These are phyloP conservation scores for Pichia sp. DNA, from an alignment of 1,139 yeast genomes.

Conservation along the genomic window DNA sequence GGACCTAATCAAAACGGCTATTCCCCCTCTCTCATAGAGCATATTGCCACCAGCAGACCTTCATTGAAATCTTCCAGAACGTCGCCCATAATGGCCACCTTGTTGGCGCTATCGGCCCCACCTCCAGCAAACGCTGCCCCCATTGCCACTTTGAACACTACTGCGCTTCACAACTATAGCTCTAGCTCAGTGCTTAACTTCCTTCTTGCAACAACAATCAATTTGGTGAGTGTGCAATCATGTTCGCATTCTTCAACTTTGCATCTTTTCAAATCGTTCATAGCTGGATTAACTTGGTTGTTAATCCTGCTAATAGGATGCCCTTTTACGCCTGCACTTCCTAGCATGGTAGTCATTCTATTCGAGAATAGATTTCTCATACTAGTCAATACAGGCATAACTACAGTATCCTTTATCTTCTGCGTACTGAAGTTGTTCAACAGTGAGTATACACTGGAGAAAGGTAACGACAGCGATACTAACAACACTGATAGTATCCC, in stretches of 20 bases:
- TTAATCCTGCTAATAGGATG: not conserved
- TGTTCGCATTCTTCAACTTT: not conserved
- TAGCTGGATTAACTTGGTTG: not conserved
- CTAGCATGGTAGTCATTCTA: not conserved
- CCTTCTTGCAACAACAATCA: not conserved
- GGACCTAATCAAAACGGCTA: not conserved
- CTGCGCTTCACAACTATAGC: not conserved
- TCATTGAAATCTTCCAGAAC: not conserved
- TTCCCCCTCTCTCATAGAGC: not conserved
- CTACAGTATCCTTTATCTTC: not conserved
- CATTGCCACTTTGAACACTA: not conserved
- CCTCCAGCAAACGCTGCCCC: slow-evolving; percentile 1
- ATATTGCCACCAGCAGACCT: not conserved
- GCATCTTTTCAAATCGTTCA: not conserved
- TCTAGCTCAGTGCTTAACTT: not conserved
- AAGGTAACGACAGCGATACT: not conserved
- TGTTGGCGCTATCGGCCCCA: slow-evolving; percentile 1
- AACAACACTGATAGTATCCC: not conserved
- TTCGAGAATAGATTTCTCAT: not conserved
- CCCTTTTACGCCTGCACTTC: not conserved
- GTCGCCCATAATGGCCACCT: slow-evolving; percentile 1
- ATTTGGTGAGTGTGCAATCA: not conserved
- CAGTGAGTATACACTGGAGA: not conserved
- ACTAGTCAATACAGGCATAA: not conserved
- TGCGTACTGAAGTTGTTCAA: not conserved